Evolutionary conservation across 768 basidiomycete species (phyloP).

Genomic region (Podaxis pistillaris): DNA sequence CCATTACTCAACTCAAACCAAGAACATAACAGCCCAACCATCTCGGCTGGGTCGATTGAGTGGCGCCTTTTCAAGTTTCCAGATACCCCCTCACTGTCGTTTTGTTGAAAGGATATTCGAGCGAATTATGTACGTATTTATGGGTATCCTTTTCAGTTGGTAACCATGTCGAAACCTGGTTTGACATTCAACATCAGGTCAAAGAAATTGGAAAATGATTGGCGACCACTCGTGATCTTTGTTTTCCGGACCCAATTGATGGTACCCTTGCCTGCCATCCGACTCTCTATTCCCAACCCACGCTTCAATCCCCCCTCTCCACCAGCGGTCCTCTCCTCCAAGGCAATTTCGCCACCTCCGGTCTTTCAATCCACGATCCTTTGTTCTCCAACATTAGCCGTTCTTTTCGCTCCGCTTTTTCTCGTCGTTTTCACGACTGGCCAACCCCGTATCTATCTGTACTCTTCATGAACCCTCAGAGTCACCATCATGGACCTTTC

Average conservation of each 20-base stretch:
- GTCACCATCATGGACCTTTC: background rate
- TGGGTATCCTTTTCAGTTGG: background rate
- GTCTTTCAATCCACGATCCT: constrained; percentile 8
- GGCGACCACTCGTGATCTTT: constrained; percentile 12
- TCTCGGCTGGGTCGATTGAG: too few relatives aligned
- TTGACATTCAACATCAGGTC: background rate
- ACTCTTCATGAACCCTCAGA: background rate
- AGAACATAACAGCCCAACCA: too few relatives aligned
- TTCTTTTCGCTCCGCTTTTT: background rate
- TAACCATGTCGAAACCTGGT: constrained; percentile 1
- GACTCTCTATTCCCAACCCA: background rate
- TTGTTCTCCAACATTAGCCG: background rate
- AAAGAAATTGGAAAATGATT: background rate
- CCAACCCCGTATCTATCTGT: background rate
- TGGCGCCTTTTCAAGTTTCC: too few relatives aligned
- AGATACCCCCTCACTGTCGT: too few relatives aligned
- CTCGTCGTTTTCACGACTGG: background rate
- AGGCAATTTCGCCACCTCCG: constrained; percentile 3
- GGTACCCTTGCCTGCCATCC: background rate
- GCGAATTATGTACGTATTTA: too few relatives aligned
- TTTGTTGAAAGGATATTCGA: too few relatives aligned
- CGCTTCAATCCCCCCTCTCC: background rate
- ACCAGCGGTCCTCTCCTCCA: background rate
- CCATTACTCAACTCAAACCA: too few relatives aligned
- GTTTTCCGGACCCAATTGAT: constrained; percentile 1